A percentile compares a stretch with the other conserved stretches of the same genome.
Conservation (phyloP, 306 rosid genomes). For the Quercus rubra region DNA sequence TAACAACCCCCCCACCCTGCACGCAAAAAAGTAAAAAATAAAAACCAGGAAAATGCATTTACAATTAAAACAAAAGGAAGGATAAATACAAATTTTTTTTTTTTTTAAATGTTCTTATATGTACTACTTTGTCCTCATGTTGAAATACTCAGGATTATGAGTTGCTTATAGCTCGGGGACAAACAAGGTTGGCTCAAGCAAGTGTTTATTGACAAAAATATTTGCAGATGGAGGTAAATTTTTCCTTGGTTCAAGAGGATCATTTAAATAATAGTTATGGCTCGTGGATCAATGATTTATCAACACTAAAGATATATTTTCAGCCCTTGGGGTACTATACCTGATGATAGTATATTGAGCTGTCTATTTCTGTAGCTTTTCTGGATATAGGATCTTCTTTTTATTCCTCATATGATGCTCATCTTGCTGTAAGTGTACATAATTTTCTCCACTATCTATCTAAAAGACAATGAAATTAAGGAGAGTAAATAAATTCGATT, state of each 20-base stretch:
- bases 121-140: background rate
- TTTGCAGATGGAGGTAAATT: constrained; percentile 10
- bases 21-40: too few species aligned
- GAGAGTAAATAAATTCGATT: background rate
- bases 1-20: background rate
- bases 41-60: too few species aligned
- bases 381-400: background rate
- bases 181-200: constrained; percentile 52
- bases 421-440: background rate
- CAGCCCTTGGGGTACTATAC: background rate
- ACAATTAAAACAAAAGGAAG: background rate
- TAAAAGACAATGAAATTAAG: background rate
- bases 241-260: constrained; percentile 13
- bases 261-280: background rate
- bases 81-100: background rate
- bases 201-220: constrained; percentile 34
- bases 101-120: background rate
- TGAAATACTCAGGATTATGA: constrained; percentile 58
- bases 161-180: constrained; percentile 50
- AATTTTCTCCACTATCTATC: background rate
- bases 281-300: background rate
- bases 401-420: background rate
- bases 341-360: background rate
- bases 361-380: background rate
- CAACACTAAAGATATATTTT: background rate